These are phyloP conservation scores for slime mould (Dictyostelium discoideum) DNA, from an alignment of 78 protist genomes.

Conservation along the genomic window dicty_2.7 NC_007089.4:4765001-4765500, in stretches of 20 bases:
- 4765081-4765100: neutral
- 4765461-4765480: neutral
- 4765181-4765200: neutral
- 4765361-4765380: neutral
- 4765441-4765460: neutral
- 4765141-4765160: neutral
- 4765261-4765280: neutral
- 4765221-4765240: neutral
- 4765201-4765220: neutral
- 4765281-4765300: neutral
- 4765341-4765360: neutral
- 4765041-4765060: neutral
- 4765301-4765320: neutral
- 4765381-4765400: neutral
- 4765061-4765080: neutral
- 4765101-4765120: neutral
- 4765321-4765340: neutral
- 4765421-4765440: neutral
- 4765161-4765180: neutral
- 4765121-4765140: neutral
- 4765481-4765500: neutral
- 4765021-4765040: neutral
- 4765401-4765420: neutral
- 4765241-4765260: neutral
- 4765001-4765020: neutral